Conservation (phyloP, 83 land plant genomes). For the Thuja plicata region DNA sequence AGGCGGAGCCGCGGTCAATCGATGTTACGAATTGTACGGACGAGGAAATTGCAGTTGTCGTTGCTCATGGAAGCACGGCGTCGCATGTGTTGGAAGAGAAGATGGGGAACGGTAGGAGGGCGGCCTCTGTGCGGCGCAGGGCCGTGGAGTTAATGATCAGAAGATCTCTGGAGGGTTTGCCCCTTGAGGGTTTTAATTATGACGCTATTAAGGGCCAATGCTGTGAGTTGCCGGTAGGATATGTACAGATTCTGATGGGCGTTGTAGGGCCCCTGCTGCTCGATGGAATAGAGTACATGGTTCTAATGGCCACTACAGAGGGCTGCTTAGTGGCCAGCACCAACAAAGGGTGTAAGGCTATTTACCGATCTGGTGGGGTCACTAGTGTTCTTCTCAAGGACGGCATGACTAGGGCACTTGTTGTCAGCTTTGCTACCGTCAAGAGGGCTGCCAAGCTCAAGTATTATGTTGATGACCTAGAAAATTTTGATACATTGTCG, state of each 20-base stretch:
- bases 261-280: slow-evolving; percentile 78
- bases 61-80: slow-evolving; percentile 49
- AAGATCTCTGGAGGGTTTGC: slow-evolving; percentile 66
- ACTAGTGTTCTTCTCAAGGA: slow-evolving; percentile 60
- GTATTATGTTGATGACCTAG: slow-evolving; percentile 66
- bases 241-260: slow-evolving; percentile 83
- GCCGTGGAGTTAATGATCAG: slow-evolving; percentile 47
- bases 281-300: slow-evolving; percentile 52
- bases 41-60: slow-evolving; percentile 62
- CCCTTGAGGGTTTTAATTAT: slow-evolving; percentile 75
- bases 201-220: slow-evolving; percentile 80
- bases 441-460: slow-evolving; percentile 75
- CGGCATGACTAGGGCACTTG: slow-evolving; percentile 93
- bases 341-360: slow-evolving; percentile 90
- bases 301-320: slow-evolving; percentile 96
- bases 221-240: slow-evolving; percentile 86
- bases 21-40: slow-evolving; percentile 28
- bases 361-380: slow-evolving; percentile 74
- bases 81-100: slow-evolving; percentile 71
- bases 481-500: slow-evolving; percentile 61
- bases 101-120: slow-evolving; percentile 68
- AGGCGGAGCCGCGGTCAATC: neutral
- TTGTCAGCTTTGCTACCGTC: slow-evolving; percentile 55
- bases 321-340: slow-evolving; percentile 91
- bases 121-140: slow-evolving; percentile 59